phyloP scores from a whole-genome alignment of 2,329 filamentous ascomycete species.

The Diaporthe caulivora region DNA sequence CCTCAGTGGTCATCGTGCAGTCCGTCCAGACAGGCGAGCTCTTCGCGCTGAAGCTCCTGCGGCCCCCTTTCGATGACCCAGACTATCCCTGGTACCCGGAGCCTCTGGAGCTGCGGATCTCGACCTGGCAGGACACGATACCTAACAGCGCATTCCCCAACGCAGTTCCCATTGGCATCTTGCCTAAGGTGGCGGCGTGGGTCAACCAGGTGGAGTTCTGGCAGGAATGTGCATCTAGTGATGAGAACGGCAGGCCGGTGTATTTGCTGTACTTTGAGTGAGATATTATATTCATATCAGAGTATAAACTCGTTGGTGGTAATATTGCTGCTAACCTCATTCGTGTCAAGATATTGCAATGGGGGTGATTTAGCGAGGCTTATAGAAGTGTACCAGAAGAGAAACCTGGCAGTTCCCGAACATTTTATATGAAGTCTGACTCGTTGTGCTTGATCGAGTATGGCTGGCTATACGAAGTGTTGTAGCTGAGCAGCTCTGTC shows the following conservation, averaged over 20 bases:
- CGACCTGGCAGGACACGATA: background rate
- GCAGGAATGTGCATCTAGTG: background rate
- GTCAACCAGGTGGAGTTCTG: constrained; percentile 10
- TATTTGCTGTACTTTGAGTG: constrained; percentile 29
- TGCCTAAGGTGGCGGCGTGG: background rate
- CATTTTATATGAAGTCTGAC: background rate
- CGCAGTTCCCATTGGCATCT: background rate
- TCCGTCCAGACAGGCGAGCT: constrained; percentile 16
- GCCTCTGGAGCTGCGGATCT: constrained; percentile 1
- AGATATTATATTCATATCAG: background rate
- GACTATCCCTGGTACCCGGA: background rate
- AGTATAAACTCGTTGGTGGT: background rate
- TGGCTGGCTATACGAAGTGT: background rate
- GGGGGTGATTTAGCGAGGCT: background rate
- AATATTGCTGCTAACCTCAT: background rate
- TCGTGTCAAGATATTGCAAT: constrained; percentile 7
- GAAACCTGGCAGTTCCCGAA: background rate
- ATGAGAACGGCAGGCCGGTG: background rate
- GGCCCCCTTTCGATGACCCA: background rate
- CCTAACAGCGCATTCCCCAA: background rate
- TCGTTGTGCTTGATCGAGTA: background rate
- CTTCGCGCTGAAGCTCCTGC: background rate
- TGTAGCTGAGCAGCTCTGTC: constrained; percentile 24
- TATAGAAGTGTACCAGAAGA: background rate
- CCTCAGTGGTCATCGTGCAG: background rate